Percentiles rank a stretch among this genome's conserved stretches.
phyloP scores from a whole-genome alignment of 306 rosid genomes.

The Trifolium dubium region DNA sequence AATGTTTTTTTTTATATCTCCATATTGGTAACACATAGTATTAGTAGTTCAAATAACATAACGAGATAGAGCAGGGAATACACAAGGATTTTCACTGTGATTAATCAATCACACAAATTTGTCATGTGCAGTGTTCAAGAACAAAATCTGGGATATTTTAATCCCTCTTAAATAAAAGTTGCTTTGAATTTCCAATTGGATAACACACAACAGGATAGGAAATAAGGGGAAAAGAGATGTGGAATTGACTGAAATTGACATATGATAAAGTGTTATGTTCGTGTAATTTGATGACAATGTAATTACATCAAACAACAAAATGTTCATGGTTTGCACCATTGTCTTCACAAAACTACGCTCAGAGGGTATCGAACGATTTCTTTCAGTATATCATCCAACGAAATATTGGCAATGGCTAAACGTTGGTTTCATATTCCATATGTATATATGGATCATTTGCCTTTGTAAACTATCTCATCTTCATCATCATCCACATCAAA shows the following conservation, averaged over 20 bases:
- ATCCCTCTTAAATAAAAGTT: not conserved
- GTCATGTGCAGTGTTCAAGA: not conserved
- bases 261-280: slow-evolving; percentile 21
- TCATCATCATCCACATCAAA: slow-evolving; percentile 96
- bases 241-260: slow-evolving; percentile 25
- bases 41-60: not conserved
- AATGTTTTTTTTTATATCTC: not conserved
- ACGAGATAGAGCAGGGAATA: not conserved
- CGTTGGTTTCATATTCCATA: slow-evolving; percentile 22
- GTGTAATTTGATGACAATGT: slow-evolving; percentile 39
- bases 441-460: slow-evolving; percentile 53
- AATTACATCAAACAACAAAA: slow-evolving; percentile 39
- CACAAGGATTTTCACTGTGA: not conserved
- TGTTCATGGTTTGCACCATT: slow-evolving; percentile 34
- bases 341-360: slow-evolving; percentile 30
- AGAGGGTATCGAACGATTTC: slow-evolving; percentile 2
- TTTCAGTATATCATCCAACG: slow-evolving; percentile 36
- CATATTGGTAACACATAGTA: not conserved
- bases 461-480: slow-evolving; percentile 72
- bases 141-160: not conserved
- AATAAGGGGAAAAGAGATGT: not conserved
- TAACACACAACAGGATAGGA: not conserved
- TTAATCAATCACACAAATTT: not conserved
- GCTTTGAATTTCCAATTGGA: slow-evolving; percentile 13
- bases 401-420: slow-evolving; percentile 14